Evolutionary conservation across 2,329 filamentous ascomycete genomes (phyloP).

Genomic region (Colletotrichum lentis): DNA sequence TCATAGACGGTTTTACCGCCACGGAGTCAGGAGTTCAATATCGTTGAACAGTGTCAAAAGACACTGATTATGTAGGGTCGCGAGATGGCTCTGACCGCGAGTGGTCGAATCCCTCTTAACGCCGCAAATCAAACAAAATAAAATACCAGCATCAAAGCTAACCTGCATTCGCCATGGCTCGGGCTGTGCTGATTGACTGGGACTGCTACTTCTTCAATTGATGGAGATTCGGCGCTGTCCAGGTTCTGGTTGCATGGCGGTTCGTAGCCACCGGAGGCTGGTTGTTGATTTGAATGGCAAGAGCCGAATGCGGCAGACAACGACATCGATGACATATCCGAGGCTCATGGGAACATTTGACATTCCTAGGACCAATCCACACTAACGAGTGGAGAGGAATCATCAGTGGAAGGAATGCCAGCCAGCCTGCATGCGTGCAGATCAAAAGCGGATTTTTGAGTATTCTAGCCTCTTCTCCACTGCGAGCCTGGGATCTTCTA

Average conservation of each 20-base stretch:
- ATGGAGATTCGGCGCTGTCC: background rate
- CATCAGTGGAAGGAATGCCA: conserved; percentile 13
- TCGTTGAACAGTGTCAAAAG: background rate
- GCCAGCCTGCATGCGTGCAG: conserved; percentile 21
- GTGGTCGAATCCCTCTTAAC: background rate
- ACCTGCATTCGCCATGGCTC: background rate
- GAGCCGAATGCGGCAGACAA: conserved; percentile 21
- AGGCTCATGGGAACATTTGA: background rate
- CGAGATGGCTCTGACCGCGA: background rate
- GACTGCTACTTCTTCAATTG: background rate
- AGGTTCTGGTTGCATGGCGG: background rate
- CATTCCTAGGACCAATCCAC: conserved; percentile 1
- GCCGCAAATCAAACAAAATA: conserved; percentile 5
- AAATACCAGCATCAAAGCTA: conserved; percentile 7
- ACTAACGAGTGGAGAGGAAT: conserved; percentile 28
- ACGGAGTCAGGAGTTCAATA: conserved; percentile 34
- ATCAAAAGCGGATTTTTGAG: conserved; percentile 36
- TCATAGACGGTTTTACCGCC: conserved; percentile 30
- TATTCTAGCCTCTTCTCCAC: conserved; percentile 29
- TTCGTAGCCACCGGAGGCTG: background rate
- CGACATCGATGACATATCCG: conserved; percentile 14
- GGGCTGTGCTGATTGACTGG: background rate
- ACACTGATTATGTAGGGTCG: conserved; percentile 8
- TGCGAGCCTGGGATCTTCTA: conserved; percentile 8
- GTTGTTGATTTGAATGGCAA: background rate